Base-by-base conservation (phyloP, 2,329 filamentous ascomycete species). In the Remersonia thermophila region DNA sequence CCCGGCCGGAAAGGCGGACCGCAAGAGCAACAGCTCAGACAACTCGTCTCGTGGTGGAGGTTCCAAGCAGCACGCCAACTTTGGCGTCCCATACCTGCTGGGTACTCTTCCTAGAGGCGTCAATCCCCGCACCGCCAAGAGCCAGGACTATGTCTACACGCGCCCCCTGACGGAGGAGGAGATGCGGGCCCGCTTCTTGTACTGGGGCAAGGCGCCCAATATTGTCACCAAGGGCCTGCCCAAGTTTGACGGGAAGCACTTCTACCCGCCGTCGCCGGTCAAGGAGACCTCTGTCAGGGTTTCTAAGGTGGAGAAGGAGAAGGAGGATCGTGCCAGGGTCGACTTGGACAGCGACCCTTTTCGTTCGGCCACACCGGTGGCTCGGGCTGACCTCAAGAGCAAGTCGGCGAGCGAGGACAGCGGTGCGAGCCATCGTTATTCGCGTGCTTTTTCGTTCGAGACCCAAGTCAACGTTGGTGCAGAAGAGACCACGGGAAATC, bases 211-310 rank as follows among this genome's bases (percentile, higher is more conserved):
- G 30, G 65, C 68, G 12, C 65, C 72, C 29, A 61, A 56, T 20
- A 62, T 66, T 44, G 60, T 62, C 10, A 60, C 67, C 33, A 62
- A 58, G 25, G 69, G 71, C 2, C 56, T 77, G 28, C 73, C 74
- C 25, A 77, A 73, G 51, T 80, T 74, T 46, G 73, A 79, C 45
- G 73, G 75, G 16, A 76, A 73, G 51, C 65, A 77, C 50, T 78
- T 78, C 46, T 78, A 77, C 42, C 70, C 67, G 20, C 57, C 70
- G 3, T 76, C 73, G 1, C 69, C 71, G 1, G 51, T 55, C 42
- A 71, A 69, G 49, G 47, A 55, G 25, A 26, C 25, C 23, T 23
- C 34, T 13, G 18, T 23, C 26, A 37, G 32, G 3, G 28, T 35
- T 20, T 26, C 27, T 5, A n/a, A 15, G 10, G 32, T 33, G 8